These are phyloP conservation scores for Rubus idaeus DNA, from an alignment of 306 rosid species.

Conservation along the genomic window DNA sequence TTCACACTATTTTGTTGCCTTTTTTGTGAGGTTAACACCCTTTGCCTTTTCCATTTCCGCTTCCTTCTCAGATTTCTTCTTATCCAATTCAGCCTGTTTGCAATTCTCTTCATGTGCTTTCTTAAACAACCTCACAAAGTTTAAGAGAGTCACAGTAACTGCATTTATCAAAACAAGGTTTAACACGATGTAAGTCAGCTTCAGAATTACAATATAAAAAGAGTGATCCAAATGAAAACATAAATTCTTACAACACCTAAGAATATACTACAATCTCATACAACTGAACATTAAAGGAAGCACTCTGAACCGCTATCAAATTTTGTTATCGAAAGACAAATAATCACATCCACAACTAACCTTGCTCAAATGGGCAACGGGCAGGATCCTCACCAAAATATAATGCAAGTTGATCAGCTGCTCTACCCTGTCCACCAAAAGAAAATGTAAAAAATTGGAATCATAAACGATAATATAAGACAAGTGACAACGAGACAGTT, in stretches of 20 bases:
- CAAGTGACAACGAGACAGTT: slow-evolving; percentile 21
- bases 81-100: slow-evolving; percentile 91
- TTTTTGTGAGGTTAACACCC: slow-evolving; percentile 56
- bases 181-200: slow-evolving; percentile 20
- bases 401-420: slow-evolving; percentile 87
- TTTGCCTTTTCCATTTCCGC: slow-evolving; percentile 93
- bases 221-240: background rate
- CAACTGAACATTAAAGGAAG: slow-evolving; percentile 3
- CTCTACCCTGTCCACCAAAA: slow-evolving; percentile 77
- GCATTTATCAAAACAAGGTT: slow-evolving; percentile 45
- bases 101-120: slow-evolving; percentile 92
- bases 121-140: slow-evolving; percentile 79
- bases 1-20: slow-evolving; percentile 54
- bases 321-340: background rate
- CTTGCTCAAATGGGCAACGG: slow-evolving; percentile 90
- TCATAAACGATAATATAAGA: slow-evolving; percentile 21
- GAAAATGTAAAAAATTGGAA: slow-evolving; percentile 18
- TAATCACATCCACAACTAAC: slow-evolving; percentile 39
- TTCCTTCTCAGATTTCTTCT: slow-evolving; percentile 83
- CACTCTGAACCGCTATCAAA: background rate
- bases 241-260: background rate
- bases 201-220: slow-evolving; percentile 7
- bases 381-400: slow-evolving; percentile 97
- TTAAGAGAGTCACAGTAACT: slow-evolving; percentile 81
- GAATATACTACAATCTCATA: background rate